Base-by-base conservation (phyloP, 768 basidiomycete genomes). In the Boletellus ananiceps region DNA sequence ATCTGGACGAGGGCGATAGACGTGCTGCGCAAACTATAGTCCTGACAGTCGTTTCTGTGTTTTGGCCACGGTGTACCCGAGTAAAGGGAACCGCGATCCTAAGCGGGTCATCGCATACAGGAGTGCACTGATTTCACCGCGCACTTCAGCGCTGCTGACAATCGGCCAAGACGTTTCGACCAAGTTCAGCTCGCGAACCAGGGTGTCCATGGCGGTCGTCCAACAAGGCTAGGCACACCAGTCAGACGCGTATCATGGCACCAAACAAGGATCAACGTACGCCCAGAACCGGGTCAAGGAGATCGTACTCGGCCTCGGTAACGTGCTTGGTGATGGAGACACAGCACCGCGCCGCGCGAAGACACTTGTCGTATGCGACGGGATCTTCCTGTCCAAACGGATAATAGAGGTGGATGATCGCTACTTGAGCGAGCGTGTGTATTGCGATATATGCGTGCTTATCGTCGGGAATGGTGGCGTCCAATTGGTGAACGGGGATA, bases 201-300 rank as follows among this genome's bases (percentile, higher is more conserved):
- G 68, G 15, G 80, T 78, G 62, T 86, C 84, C 44, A 84, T 82
- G 33, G 77, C 81, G 46, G 72, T 74, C 14, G 82, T 81, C 87
- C 87, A 88, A 56, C 85, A 87, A 8, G 81, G 78, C 86, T 86
- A 44, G 42, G 18, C 33, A 38, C 5, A 27, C 43, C 19, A 27
- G 49, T 58, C 37, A 55, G 38, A 49, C 12, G 27, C n/a, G n/a
- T 12, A 46, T 39, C 29, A 54, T 33, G 38, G 37, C 52, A 45
- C 12, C 39, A 34, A 34, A 13, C 4, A 42, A 12, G 3, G 16
- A 33, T n/a, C 42, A 8, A 69, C 84, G 55, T 71, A 88, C 86
- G 44, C 83, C 85, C 53, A 88, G 74, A 54, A 88, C 79, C 21
- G 87, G 87, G 68, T 90, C 87, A n/a, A 88, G 74, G 65, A 80